Conservation (phyloP, 148 eudicot genomes). For the Spergularia bocconei region DNA sequence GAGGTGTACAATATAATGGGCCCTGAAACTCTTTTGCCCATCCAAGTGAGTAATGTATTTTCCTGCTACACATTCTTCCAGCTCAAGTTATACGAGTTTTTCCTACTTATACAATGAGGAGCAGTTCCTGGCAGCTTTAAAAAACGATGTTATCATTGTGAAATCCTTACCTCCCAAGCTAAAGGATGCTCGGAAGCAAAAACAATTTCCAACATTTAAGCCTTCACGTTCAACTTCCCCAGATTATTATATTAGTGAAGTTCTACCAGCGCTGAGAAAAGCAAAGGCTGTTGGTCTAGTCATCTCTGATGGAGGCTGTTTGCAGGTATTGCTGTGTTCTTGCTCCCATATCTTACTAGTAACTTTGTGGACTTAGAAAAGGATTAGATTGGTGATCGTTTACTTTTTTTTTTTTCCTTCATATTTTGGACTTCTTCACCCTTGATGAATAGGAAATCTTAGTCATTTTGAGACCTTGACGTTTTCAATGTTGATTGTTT, state of each 20-base stretch:
- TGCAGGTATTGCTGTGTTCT: slow-evolving; percentile 51
- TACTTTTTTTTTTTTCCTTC: not conserved
- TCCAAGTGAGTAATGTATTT: slow-evolving; percentile 21
- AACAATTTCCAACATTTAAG: slow-evolving; percentile 65
- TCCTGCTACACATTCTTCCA: slow-evolving; percentile 35
- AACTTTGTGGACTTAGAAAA: not conserved
- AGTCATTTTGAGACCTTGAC: not conserved
- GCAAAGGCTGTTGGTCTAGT: slow-evolving; percentile 80
- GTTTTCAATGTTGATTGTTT: not conserved
- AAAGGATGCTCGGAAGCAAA: slow-evolving; percentile 68
- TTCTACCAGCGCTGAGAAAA: slow-evolving; percentile 68
- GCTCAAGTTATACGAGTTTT: slow-evolving; percentile 82
- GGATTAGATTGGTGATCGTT: too few relatives aligned
- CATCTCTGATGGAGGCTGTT: slow-evolving; percentile 81
- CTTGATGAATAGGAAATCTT: not conserved
- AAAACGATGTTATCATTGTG: slow-evolving; percentile 69
- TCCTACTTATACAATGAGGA: slow-evolving; percentile 87
- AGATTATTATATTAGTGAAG: slow-evolving; percentile 58
- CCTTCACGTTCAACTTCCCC: slow-evolving; percentile 62
- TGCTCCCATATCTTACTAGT: slow-evolving; percentile 6
- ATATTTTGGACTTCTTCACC: not conserved
- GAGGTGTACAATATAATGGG: slow-evolving; percentile 7
- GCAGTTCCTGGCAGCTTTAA: slow-evolving; percentile 66
- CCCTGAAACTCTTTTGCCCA: slow-evolving; percentile 4
- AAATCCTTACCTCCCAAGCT: slow-evolving; percentile 65